Conservation (phyloP, 108 stramenopile species). For the Chaetoceros tenuissimus region DNA sequence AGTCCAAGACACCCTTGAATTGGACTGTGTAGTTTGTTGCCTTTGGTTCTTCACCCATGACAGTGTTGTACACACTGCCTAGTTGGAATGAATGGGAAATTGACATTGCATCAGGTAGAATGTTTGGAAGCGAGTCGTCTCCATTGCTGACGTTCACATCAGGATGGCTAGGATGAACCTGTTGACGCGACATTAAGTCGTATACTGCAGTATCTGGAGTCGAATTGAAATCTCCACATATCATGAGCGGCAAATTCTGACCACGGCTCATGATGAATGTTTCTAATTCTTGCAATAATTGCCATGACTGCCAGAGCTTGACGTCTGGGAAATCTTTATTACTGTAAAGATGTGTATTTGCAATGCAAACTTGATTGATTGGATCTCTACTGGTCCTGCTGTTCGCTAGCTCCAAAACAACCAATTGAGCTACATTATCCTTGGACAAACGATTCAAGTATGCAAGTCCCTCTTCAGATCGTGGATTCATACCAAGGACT, state of each 20-base stretch:
- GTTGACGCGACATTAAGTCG: conserved; percentile 83
- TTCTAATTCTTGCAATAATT: conserved; percentile 90
- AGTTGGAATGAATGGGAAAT: conserved; percentile 88
- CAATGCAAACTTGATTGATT: conserved; percentile 88
- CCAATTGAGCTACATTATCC: conserved; percentile 97
- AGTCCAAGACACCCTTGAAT: conserved; percentile 94
- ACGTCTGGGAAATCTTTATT: conserved; percentile 97
- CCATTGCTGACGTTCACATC: conserved; percentile 64
- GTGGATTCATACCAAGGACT: conserved; percentile 70
- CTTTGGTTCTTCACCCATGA: conserved; percentile 88
- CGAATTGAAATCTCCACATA: conserved; percentile 98
- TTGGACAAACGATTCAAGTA: conserved; percentile 88
- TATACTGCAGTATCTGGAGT: conserved; percentile 96
- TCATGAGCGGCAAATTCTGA: conserved; percentile 79
- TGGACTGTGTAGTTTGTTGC: conserved; percentile 91
- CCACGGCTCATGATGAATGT: conserved; percentile 79
- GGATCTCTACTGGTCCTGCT: conserved; percentile 53
- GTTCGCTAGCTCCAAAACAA: conserved; percentile 86
- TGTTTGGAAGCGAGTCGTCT: conserved; percentile 57
- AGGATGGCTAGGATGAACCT: conserved; percentile 86
- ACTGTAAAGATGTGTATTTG: conserved; percentile 97
- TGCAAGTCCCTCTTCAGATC: conserved; percentile 75
- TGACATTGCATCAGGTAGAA: conserved; percentile 84
- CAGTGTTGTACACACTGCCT: conserved; percentile 88
- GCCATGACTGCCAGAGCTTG: conserved; percentile 97